Conservation (phyloP, 176 grass and related monocot species). For the Phyllostachys edulis region DNA sequence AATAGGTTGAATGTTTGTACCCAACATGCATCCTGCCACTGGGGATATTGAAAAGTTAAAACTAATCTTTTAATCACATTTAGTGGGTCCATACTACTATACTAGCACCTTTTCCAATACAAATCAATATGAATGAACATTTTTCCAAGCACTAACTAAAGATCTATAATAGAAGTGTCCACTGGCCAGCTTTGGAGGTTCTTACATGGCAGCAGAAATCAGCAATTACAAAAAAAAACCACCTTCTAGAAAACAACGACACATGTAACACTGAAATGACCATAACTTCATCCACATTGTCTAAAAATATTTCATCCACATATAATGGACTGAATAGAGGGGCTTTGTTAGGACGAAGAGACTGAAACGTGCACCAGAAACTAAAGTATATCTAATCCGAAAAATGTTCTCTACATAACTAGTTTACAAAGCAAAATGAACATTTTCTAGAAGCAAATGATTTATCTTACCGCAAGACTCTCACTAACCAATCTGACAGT, state of each 20-base stretch:
- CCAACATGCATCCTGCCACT: not conserved
- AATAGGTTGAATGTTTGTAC: not conserved
- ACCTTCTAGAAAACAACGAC: not conserved
- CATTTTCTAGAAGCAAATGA: constrained; percentile 8
- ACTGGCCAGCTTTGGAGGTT: constrained; percentile 1
- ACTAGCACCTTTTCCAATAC: not conserved
- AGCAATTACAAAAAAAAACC: not conserved
- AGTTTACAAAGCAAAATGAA: not conserved
- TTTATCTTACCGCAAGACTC: constrained; percentile 79
- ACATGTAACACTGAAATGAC: not conserved
- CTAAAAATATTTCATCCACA: not conserved
- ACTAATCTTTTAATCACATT: not conserved
- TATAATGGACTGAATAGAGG: not conserved
- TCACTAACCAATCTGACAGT: constrained; percentile 90
- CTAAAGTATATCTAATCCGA: not conserved
- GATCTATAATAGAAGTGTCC: not conserved
- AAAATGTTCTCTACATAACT: not conserved
- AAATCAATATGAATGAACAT: constrained; percentile 4
- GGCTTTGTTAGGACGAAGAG: not conserved
- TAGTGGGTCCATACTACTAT: not conserved
- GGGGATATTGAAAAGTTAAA: constrained; percentile 2
- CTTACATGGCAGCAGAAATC: constrained; percentile 9
- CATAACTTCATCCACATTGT: not conserved
- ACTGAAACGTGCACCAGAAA: not conserved
- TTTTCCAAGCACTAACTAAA: not conserved